Evolutionary conservation across 2,329 filamentous ascomycete genomes (phyloP).

Genomic region (Arthrobotrys conoides): DNA sequence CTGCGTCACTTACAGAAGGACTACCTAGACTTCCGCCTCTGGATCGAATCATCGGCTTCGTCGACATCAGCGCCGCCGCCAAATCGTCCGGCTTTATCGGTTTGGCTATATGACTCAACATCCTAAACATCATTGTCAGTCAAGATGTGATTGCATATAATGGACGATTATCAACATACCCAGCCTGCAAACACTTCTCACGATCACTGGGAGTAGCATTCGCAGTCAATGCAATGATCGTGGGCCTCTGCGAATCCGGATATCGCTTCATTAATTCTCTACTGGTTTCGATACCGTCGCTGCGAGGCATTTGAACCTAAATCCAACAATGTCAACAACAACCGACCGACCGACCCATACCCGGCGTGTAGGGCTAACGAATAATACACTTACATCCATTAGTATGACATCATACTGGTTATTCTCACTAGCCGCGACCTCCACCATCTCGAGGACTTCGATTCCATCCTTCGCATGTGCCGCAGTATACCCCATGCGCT

Average conservation of each 20-base stretch:
- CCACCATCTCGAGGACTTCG: constrained; percentile 81
- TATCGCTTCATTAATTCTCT: constrained; percentile 63
- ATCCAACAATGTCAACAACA: constrained; percentile 89
- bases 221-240: constrained; percentile 95
- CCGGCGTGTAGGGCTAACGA: background rate
- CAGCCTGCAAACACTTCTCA: constrained; percentile 89
- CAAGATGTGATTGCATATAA: constrained; percentile 1
- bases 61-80: constrained; percentile 79
- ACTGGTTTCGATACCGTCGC: constrained; percentile 64
- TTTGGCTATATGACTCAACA: constrained; percentile 98
- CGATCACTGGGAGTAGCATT: constrained; percentile 98
- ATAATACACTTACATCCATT: constrained; percentile 72
- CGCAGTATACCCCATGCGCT: constrained; percentile 94
- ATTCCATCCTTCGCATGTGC: constrained; percentile 95
- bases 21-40: constrained; percentile 54
- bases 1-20: constrained; percentile 50
- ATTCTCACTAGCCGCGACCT: constrained; percentile 62
- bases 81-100: constrained; percentile 95
- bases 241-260: constrained; percentile 75
- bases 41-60: constrained; percentile 57
- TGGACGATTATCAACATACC: constrained; percentile 28
- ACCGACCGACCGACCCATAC: background rate
- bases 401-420: constrained; percentile 64
- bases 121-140: constrained; percentile 72
- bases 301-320: constrained; percentile 94